These are phyloP conservation scores for Pelargonium fulgidum DNA, from an alignment of 441 rosid genomes.

Conservation along the genomic window DNA sequence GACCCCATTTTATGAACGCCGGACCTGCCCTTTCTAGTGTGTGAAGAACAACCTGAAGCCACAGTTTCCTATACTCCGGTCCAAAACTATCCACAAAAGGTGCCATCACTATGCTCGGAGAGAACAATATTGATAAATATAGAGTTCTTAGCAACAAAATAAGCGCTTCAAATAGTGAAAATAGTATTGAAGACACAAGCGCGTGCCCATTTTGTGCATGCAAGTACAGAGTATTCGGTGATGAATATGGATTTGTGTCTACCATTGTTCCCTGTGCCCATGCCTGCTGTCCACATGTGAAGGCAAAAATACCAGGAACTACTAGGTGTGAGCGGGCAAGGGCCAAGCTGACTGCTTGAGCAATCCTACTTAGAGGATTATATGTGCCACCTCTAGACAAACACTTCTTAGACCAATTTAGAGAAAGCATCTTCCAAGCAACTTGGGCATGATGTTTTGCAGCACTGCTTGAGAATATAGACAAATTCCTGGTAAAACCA, in stretches of 20 bases:
- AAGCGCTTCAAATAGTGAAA: constrained; percentile 54
- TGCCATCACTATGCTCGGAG: constrained; percentile 75
- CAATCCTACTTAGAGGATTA: constrained; percentile 30
- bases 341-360: constrained; percentile 84
- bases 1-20: constrained; percentile 99
- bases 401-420: constrained; percentile 34
- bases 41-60: constrained; percentile 73
- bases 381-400: constrained; percentile 21
- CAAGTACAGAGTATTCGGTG: constrained; percentile 48
- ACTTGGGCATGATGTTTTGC: constrained; percentile 49
- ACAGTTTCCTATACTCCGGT: constrained; percentile 53
- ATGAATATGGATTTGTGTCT: constrained; percentile 39
- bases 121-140: constrained; percentile 61
- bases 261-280: constrained; percentile 51
- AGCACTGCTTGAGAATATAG: constrained; percentile 31
- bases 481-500: constrained; percentile 34
- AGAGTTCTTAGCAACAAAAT: constrained; percentile 62
- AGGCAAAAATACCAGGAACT: constrained; percentile 53
- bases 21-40: constrained; percentile 90
- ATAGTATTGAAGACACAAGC: constrained; percentile 42
- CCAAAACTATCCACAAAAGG: constrained; percentile 69
- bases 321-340: constrained; percentile 60
- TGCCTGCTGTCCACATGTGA: constrained; percentile 56
- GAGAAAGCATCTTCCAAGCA: constrained; percentile 57
- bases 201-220: constrained; percentile 79